Base-by-base conservation (phyloP, 2,329 filamentous ascomycete genomes). In the Periconia sp. region DNA sequence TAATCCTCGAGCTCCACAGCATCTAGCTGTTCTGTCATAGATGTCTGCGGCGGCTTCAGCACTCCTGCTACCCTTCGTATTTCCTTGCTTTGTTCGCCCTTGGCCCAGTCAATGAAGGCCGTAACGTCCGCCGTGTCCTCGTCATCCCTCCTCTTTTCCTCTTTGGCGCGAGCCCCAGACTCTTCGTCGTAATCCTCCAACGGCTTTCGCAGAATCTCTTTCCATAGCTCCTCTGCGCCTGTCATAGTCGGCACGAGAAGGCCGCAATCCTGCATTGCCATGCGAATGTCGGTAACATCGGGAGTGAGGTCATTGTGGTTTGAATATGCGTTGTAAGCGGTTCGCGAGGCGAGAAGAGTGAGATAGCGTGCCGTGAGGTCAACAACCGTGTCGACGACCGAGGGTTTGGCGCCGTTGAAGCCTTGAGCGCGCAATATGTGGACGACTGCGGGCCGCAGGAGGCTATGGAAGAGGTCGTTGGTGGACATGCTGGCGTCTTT, bases 391-490 rank as follows among this genome's bases (percentile, higher is more conserved):
- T 97, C 92, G 43, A 96, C 78, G 5, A 95, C 91, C 3, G 87
- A 86, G 2, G 89, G 86, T 40, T 85, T 85, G 36, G 90, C 88
- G 29, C 86, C 80, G 68, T 95, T 89, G 74, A 95, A 97, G 66
- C 92, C 92, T 17, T 90, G 87, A 21, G 92, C 89, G 63, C 92
- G 90, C 37, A 97, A 84, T 61, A 95, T 92, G 72, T 96, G 91
- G 44, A 97, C 83, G 48, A 96, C 83, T 34, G 86, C 86, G 2
- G 92, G 92, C 29, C 91, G 89, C 43, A 97, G 80, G 52, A 96
- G 85, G 48, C 88, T 86, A 71, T 89, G 86, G 73, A 87, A 81
- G 35, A 88, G 76, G 45, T 69, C 66, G 63, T 66, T 56, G 25
- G 62, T 52, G 51, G 66, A 70, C 66, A 70, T 70, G 57, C 46